Conservation (phyloP, 805 yeast genomes). For the Candida sithepensis region DNA sequence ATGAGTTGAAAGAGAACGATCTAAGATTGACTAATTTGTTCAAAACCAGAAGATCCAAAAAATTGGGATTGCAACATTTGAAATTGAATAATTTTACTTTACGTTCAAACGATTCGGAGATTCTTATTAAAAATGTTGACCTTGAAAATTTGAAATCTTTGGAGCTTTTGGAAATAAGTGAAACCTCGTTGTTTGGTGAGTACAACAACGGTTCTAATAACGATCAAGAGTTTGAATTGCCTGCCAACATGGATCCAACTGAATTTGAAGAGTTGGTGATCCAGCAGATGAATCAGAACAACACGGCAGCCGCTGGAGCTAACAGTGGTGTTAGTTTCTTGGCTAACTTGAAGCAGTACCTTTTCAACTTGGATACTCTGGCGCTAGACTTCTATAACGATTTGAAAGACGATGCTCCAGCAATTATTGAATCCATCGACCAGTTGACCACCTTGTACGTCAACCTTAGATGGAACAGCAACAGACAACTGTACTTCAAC, state of each 20-base stretch:
- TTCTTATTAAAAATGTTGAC: slow-evolving; percentile 11
- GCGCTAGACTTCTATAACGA: slow-evolving; percentile 21
- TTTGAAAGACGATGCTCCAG: slow-evolving; percentile 13
- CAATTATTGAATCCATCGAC: slow-evolving; percentile 10
- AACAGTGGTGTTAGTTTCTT: slow-evolving; percentile 7
- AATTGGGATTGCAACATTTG: slow-evolving; percentile 13
- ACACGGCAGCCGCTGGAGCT: background rate
- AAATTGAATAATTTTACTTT: slow-evolving; percentile 15
- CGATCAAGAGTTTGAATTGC: slow-evolving; percentile 11
- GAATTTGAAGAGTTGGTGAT: slow-evolving; percentile 12
- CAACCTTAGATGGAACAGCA: slow-evolving; percentile 18
- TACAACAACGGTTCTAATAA: background rate
- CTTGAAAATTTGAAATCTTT: slow-evolving; percentile 14
- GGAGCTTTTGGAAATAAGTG: slow-evolving; percentile 18
- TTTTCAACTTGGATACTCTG: slow-evolving; percentile 12
- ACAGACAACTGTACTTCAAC: slow-evolving; percentile 6
- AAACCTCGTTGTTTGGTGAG: slow-evolving; percentile 1
- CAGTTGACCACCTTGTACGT: slow-evolving; percentile 15
- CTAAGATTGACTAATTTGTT: slow-evolving; percentile 5
- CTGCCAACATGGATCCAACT: slow-evolving; percentile 9
- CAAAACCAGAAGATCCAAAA: background rate
- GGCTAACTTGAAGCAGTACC: slow-evolving; percentile 7
- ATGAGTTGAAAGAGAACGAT: slow-evolving; percentile 2
- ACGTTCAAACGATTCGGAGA: slow-evolving; percentile 9
- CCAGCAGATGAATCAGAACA: slow-evolving; percentile 1